Evolutionary conservation across 2,329 filamentous ascomycete genomes (phyloP), one percentile per base, ranked within the genome.

Genomic region (Arthroderma sp.): DNA sequence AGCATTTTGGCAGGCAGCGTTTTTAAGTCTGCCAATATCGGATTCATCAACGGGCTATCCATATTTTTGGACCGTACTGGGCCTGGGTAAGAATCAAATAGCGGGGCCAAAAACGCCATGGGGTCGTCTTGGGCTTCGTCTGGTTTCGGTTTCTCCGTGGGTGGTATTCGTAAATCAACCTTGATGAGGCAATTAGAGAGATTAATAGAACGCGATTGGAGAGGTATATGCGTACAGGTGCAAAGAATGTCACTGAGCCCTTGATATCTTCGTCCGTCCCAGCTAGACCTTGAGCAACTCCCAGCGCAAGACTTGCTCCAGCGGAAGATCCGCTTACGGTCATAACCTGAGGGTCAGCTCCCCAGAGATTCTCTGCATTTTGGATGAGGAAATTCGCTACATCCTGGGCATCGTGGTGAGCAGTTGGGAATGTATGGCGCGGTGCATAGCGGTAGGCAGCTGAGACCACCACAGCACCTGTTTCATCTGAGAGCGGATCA

Each of bases 291-390:
- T 55, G 51, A 11, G 53, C 52, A 34, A 59, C 50, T 3, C 55
- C 58, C 5, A 73, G 46, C 2, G 65, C 67, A 5, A 73, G 54
- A 47, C 66, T 70, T 0, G 59, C 69, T 5, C 71, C 71, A 0
- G 64, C 65, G 1, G 66, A 70, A 29, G 62, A 62, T 0, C 70
- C 71, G 28, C 63, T 62, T 1, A 69, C 54, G 0, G 69, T 73
- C 46, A 73, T 53, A 4, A 66, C 48, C 1, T 56, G 53, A 2
- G 62, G 54, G 52, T 71, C 65, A 1, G 65, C 62, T 8, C 59
- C 59, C 50, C 60, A 64, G 29, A 58, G 48, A 1, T 45, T 41
- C 41, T 57, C 59, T 0, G 67, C 65, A 39, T 71, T 60, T 4
- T 58, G 50, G 3, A 62, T 49, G 1, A 73, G 51, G 53, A 59